phyloP scores from a whole-genome alignment of 2,329 filamentous ascomycete species.

The Penicillium polonicum region DNA sequence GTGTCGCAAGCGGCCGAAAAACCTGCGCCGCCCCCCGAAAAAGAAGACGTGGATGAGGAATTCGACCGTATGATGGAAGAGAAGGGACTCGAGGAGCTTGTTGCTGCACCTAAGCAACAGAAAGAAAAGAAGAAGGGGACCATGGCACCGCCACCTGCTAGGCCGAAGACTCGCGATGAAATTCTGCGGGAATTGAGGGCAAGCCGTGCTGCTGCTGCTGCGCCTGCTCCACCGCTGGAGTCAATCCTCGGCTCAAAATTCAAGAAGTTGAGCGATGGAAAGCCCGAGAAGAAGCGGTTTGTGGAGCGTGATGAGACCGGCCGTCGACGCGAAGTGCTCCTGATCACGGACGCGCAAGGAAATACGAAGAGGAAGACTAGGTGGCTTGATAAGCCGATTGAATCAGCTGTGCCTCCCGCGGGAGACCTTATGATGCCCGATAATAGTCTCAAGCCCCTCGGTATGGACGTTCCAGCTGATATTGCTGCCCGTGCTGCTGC shows the following conservation, averaged over 20 bases:
- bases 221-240: constrained; percentile 46
- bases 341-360: constrained; percentile 59
- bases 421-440: constrained; percentile 42
- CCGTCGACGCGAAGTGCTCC: constrained; percentile 57
- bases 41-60: constrained; percentile 63
- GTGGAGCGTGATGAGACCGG: constrained; percentile 56
- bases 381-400: constrained; percentile 48
- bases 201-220: constrained; percentile 44
- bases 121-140: constrained; percentile 51
- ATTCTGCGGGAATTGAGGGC: constrained; percentile 61
- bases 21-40: constrained; percentile 27
- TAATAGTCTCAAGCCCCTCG: constrained; percentile 50
- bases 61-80: constrained; percentile 45
- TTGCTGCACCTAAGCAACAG: constrained; percentile 35
- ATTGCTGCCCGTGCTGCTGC: constrained; percentile 38
- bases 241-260: constrained; percentile 56
- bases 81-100: constrained; percentile 34
- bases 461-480: constrained; percentile 51
- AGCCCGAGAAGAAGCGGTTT: constrained; percentile 50
- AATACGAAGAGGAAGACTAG: constrained; percentile 62
- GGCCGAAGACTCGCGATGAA: constrained; percentile 57
- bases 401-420: constrained; percentile 20
- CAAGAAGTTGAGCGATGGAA: constrained; percentile 51
- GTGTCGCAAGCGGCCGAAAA: constrained; percentile 42
- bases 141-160: constrained; percentile 46